phyloP scores from a whole-genome alignment of 2,329 filamentous ascomycete species.

The Didymella pinodella region DNA sequence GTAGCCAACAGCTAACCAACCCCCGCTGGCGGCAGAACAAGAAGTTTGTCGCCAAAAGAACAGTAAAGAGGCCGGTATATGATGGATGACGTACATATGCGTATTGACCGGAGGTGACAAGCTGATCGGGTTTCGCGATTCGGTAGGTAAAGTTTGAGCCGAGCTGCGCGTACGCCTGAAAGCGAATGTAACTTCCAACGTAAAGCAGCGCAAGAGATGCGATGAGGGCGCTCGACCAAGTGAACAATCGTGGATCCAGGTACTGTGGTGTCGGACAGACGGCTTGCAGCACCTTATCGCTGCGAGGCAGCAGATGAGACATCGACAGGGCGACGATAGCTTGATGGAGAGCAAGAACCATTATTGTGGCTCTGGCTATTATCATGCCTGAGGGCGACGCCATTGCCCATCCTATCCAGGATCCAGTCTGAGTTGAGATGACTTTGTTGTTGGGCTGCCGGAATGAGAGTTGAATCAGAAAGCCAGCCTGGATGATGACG shows the following conservation, averaged over 20 bases:
- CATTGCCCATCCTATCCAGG: conserved; percentile 20
- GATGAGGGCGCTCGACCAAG: conserved; percentile 6
- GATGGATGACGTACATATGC: conserved; percentile 62
- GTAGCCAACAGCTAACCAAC: conserved; percentile 34
- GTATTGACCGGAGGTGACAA: conserved; percentile 60
- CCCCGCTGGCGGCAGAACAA: conserved; percentile 20
- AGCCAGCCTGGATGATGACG: conserved; percentile 18
- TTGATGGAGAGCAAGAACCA: conserved; percentile 15
- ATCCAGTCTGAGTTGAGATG: conserved; percentile 16
- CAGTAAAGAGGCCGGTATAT: conserved; percentile 56
- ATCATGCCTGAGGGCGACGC: conserved; percentile 17
- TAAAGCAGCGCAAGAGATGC: conserved; percentile 10
- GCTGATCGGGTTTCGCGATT: conserved; percentile 56
- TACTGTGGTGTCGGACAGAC: conserved; percentile 18
- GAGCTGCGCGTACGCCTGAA: conserved; percentile 55
- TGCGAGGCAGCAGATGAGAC: background rate
- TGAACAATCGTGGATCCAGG: conserved; percentile 18
- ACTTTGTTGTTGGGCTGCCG: conserved; percentile 25
- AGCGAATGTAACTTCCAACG: conserved; percentile 34
- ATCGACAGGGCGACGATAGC: conserved; percentile 12
- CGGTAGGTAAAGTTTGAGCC: conserved; percentile 64
- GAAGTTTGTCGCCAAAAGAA: conserved; percentile 38
- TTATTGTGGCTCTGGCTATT: conserved; percentile 8
- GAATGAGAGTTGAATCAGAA: conserved; percentile 24
- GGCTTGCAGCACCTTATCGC: background rate